Evolutionary conservation across 371 early-diverging fungal genomes (phyloP), one percentile per base, ranked within the genome.

Genomic region (Coemansia sp.): DNA sequence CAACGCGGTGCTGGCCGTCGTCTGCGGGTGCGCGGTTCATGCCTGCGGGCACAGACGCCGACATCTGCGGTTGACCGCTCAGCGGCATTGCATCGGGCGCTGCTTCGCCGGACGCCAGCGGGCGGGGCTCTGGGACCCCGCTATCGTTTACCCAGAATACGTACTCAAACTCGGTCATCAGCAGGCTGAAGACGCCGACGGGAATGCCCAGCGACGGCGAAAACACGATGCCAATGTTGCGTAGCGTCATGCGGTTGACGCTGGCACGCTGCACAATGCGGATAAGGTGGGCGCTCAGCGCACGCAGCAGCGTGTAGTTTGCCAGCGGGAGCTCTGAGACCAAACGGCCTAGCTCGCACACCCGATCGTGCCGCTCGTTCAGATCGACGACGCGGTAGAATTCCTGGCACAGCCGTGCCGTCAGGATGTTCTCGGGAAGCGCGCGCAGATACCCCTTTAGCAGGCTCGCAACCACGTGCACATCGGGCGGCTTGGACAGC

Each of bases 151-250:
- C 86, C 81, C 85, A 85, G 67, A 97, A 96, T 38, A 96, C 88
- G 59, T 87, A 86, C 48, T 88, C 88, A 73, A 93, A 98, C 55
- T 95, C 92, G 2, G 89, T 84, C 79, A 96, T 83, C 74, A 98
- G 83, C 64, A 95, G 78, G 38, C 84, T 88, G 57, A 97, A 92
- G 2, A 98, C 87, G 7, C 89, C 87, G 13, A 94, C 92, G 1
- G 95, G 94, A 57, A 98, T 91, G 5, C 90, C 90, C 5, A 96
- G 79, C 8, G 96, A 95, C 4, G 96, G 95, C 20, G 94, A 90
- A 67, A 96, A 96, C 1, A 98, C 94, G 56, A 96, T 95, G 35
- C 93, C 92, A 35, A 98, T 86, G 79, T 96, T 96, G 14, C 92
- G 86, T 52, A 92, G 82, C 4, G 87, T 96, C 98, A 98, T 98